Evolutionary conservation across 129 eudicot species (phyloP).

Genomic region (Centella asiatica): DNA sequence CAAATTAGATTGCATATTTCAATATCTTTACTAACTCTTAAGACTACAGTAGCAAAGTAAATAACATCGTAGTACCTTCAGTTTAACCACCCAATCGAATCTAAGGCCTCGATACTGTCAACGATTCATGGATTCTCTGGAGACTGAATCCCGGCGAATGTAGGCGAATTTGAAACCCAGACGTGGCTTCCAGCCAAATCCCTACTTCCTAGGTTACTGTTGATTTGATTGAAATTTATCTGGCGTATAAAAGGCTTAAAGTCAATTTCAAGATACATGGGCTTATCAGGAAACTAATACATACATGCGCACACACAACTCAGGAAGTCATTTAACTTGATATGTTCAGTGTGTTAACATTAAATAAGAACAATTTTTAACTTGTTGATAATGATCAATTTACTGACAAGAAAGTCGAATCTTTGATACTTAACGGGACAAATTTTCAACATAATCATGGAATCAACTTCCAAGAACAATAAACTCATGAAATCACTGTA

Average conservation of each 20-base stretch:
- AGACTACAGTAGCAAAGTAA: neutral
- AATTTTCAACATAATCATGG: too few relatives aligned
- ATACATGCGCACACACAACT: neutral
- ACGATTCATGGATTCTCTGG: too few relatives aligned
- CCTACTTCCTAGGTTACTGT: too few relatives aligned
- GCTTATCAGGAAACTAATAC: neutral
- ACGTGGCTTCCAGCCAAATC: too few relatives aligned
- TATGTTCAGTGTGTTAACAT: neutral
- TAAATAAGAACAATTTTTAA: neutral
- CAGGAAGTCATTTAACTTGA: neutral
- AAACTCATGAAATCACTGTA: too few relatives aligned
- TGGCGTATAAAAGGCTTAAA: too few relatives aligned
- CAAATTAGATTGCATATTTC: neutral
- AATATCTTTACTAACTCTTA: neutral
- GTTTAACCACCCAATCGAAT: neutral
- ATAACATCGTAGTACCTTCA: neutral
- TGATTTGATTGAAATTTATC: neutral
- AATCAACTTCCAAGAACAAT: too few relatives aligned
- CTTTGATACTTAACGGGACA: too few relatives aligned
- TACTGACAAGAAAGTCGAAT: neutral
- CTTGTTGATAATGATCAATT: neutral
- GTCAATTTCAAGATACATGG: neutral
- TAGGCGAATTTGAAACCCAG: too few relatives aligned
- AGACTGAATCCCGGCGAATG: too few relatives aligned
- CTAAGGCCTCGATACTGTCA: too few relatives aligned